Percentiles rank a stretch among this genome's conserved stretches.
Evolutionary conservation across 257 asterid genomes (phyloP).

Genomic region (Forsythia suspensa): DNA sequence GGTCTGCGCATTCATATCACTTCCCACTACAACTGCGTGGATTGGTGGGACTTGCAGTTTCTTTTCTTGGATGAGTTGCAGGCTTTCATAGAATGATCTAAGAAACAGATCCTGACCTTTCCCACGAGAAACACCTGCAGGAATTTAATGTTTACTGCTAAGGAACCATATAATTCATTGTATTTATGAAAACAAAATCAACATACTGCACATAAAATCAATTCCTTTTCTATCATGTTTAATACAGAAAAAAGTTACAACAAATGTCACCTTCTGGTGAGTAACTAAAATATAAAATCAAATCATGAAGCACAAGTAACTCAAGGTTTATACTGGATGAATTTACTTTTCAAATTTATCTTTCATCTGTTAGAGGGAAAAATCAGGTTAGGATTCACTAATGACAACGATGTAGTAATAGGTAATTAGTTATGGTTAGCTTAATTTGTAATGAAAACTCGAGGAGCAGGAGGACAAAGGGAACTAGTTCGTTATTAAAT

Average conservation of each 20-base stretch:
- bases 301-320: neutral
- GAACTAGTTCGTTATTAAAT: neutral
- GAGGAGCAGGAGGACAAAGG: neutral
- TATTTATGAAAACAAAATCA: neutral
- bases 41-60: constrained; percentile 66
- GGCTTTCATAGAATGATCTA: constrained; percentile 70
- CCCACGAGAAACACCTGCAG: constrained; percentile 96
- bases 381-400: neutral
- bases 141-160: constrained; percentile 22
- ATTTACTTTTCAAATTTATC: neutral
- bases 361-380: neutral
- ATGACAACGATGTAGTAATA: neutral
- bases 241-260: neutral
- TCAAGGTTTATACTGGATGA: neutral
- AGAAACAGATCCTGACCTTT: constrained; percentile 96
- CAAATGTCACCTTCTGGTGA: constrained; percentile 8
- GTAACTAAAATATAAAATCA: neutral
- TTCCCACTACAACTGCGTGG: constrained; percentile 89
- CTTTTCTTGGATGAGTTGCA: constrained; percentile 63
- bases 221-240: neutral
- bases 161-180: constrained; percentile 7
- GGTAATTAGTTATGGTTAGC: neutral
- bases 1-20: constrained; percentile 82
- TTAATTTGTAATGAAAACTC: neutral
- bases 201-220: neutral